Evolutionary conservation across 2,329 filamentous ascomycete species (phyloP), one percentile per base, ranked within the genome.

Genomic region (Botrytis fabae): DNA sequence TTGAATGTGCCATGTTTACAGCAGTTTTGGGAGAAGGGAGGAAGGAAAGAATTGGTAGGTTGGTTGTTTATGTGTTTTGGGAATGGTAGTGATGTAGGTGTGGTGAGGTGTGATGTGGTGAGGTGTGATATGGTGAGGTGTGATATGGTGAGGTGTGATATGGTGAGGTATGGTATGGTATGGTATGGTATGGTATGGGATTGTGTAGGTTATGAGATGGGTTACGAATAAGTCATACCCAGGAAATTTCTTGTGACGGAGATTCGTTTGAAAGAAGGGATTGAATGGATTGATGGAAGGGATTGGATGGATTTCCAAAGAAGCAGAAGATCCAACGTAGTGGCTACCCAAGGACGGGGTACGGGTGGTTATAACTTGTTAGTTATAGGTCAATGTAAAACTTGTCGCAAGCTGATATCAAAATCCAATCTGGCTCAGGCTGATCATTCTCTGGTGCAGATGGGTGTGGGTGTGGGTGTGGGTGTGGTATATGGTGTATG

Each of bases 41-140:
- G 71, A 80, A 80, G 16, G 76, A 80, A 80, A 25, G 78, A 79
- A 73, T 80, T 75, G 66, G 64, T 76, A 18, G 75, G 76, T 5
- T 74, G 46, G 32, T 68, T 54, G 16, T 35, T 12, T 38, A 38
- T 32, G 28, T 28, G 2, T 12, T 54, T 18, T 57, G n/a, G n/a
- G n/a, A 14, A 57, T 28, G 51, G 51, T 28, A 18, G 51, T 57
- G 3, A 8, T 28, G 51, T 18, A 18, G 12, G 51, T 54, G 16
- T 51, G 48, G 46, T 25, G 25, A 48, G n/a, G n/a, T n/a, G n/a
- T n/a, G 46, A 22, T 51, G 12, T 12, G 46, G 9, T n/a, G n/a
- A n/a, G n/a, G n/a, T 46, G 1, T 8, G 35, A 7, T 38, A 38
- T 38, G 7, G 35, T 38, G 35, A 38, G 22, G 18, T n/a, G n/a